These are phyloP conservation scores for Trichoderma virens DNA, from an alignment of 495 filamentous ascomycete genomes.

Conservation along the genomic window DNA sequence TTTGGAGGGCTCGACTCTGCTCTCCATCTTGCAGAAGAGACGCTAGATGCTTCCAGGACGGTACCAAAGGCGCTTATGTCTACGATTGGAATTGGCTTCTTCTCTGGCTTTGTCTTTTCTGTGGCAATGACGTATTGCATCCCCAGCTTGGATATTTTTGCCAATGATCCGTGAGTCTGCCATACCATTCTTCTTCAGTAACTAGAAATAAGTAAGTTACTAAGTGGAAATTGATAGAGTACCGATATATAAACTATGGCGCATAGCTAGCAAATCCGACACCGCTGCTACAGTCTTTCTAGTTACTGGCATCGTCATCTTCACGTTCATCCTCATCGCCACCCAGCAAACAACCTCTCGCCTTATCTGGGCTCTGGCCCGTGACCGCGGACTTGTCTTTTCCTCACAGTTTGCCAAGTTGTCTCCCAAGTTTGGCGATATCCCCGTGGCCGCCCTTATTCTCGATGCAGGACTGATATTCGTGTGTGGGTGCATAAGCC, in stretches of 20 bases:
- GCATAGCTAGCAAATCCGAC: not conserved
- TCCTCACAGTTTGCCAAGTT: not conserved
- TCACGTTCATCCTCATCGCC: not conserved
- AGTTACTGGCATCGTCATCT: not conserved
- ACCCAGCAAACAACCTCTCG: not conserved
- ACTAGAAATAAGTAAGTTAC: not conserved
- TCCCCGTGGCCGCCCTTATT: not conserved
- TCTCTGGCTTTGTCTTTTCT: constrained; percentile 1
- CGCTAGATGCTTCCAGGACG: not conserved
- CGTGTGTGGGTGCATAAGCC: not conserved
- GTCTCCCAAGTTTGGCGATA: not conserved
- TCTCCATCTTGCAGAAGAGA: not conserved
- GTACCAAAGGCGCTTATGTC: constrained; percentile 1
- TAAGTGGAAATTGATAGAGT: not conserved
- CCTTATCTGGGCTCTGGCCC: not conserved
- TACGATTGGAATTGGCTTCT: not conserved
- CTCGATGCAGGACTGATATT: not conserved
- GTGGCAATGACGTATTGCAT: not conserved
- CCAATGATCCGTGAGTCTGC: not conserved
- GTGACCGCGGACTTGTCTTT: not conserved
- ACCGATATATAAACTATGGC: not conserved
- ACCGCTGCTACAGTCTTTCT: not conserved
- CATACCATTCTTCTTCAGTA: not conserved
- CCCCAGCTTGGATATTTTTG: not conserved
- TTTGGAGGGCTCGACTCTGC: not conserved